Evolutionary conservation across 2,329 filamentous ascomycete genomes (phyloP), one percentile per base, ranked within the genome.

Genomic region (Diplodia mutila): DNA sequence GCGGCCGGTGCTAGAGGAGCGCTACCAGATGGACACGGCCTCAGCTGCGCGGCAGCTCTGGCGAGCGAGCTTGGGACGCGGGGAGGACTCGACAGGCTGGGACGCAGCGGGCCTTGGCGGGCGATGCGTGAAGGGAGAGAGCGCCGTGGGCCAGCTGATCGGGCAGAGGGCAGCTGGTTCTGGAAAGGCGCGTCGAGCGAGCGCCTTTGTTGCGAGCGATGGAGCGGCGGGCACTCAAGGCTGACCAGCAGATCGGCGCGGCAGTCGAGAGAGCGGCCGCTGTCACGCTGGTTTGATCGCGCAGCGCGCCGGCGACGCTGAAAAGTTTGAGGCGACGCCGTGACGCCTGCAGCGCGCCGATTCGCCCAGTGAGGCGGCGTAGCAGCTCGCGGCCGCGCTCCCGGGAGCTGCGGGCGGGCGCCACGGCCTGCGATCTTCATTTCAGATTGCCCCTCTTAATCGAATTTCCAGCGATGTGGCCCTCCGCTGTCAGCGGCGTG

Each of bases 61-160:
- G 55, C 55, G 37, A 61, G 57, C 57, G 46, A 63, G 59, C 59
- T 51, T 65, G 27, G 52, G 61, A 64, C 61, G 61, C 61, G 61
- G 61, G 61, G 61, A 54, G 49, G 59, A 65, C 59, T 42, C 29
- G 48, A 42, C 61, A 37, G 61, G 49, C 61, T 53, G 55, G 37
- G 42, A 63, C 42, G 46, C 54, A 59, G 54, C 54, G 53, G 53
- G 63, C 37, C 49, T 66, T 66, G 64, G 64, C 64, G 37, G 32
- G 53, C 64, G 51, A 32, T 48, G 53, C 39, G 52, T 55, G 53
- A 57, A 66, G 64, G 42, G 64, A 55, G 39, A 27, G 37, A 49
- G 42, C n/a, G 63, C 34, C 55, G 51, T 49, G 49, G 46, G 61
- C 25, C 61, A 52, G 37, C 61, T 54, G 61, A 65, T 65, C 48